Evolutionary conservation across 2,329 filamentous ascomycete genomes (phyloP), one percentile per base, ranked within the genome.

Genomic region (Arthrobotrys iridis): DNA sequence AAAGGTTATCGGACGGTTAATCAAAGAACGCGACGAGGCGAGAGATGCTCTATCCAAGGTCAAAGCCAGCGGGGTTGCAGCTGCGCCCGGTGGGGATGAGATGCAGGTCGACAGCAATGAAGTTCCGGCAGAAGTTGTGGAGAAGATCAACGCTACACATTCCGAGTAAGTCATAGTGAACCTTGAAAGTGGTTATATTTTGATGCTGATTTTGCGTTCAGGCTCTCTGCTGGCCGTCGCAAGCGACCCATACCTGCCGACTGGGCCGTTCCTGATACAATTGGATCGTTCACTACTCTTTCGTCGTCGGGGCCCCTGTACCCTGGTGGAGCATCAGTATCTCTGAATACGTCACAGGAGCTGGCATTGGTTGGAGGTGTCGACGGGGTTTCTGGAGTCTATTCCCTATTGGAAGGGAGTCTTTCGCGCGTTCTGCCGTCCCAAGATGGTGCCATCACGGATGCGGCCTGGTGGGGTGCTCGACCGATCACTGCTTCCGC

Each of bases 11-110:
- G 93, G 93, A 78, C 88, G 94, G 52, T 82, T 99, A 81, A 91
- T 91, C n/a, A 90, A 88, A 81, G 95, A 99, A 85, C 86, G 95
- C 77, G 93, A 99, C 80, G 93, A 98, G 82, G 93, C 95, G 48
- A 87, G 94, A 78, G 91, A 95, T 83, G 92, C 95, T 11, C 84
- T 99, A 59, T 93, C 93, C 35, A 93, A 92, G 81, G 87, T 98
- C 11, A 92, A 91, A 1, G 89, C 97, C 46, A 88, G 89, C 24
- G 85, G 86, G 26, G 84, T 84, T 48, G 83, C 83, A 66, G 82
- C 83, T 66, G 83, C 43, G 33, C 46, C 83, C 2, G 87, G 88
- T 79, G 91, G 90, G 26, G 95, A 98, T 82, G 90, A 90, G 15
- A 99, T 99, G 95, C 92, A 95, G 78, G 89, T 99, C 15, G 95